Conservation (phyloP, 2,329 filamentous ascomycete species). For the Xylaria arbuscula region DNA sequence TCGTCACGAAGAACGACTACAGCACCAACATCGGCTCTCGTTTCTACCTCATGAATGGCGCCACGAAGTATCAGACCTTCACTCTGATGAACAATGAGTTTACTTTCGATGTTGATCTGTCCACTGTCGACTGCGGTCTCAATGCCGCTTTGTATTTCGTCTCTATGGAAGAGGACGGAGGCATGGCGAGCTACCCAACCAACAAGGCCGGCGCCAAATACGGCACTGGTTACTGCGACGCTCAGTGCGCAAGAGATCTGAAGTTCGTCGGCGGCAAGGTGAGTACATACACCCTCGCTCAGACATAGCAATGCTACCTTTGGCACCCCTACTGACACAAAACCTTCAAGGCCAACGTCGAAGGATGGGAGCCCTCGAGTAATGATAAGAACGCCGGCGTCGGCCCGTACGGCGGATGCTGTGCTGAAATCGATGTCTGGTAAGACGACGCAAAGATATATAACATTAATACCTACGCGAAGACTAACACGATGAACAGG, state of each 20-base stretch:
- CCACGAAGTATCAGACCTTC: conserved; percentile 68
- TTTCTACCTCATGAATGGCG: conserved; percentile 68
- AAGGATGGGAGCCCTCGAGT: conserved; percentile 60
- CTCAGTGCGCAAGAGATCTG: conserved; percentile 60
- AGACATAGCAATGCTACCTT: not conserved
- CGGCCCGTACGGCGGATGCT: conserved; percentile 65
- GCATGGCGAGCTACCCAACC: conserved; percentile 58
- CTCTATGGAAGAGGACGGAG: conserved; percentile 67
- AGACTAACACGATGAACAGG: conserved; percentile 39
- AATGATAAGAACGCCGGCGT: conserved; percentile 64
- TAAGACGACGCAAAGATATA: conserved; percentile 26
- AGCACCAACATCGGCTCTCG: conserved; percentile 59
- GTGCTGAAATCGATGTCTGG: conserved; percentile 71
- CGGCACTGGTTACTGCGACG: conserved; percentile 65
- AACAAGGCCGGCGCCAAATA: conserved; percentile 63
- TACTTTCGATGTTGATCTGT: conserved; percentile 72
- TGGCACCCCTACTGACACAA: conserved; percentile 21
- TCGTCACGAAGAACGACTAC: conserved; percentile 62
- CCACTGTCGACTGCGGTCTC: conserved; percentile 68
- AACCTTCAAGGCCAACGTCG: conserved; percentile 55
- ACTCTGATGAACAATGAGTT: conserved; percentile 70
- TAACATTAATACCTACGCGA: not conserved
- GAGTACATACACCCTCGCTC: conserved; percentile 2
- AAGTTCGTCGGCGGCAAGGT: conserved; percentile 64
- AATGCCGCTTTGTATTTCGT: conserved; percentile 72